Evolutionary conservation across 805 yeast genomes (phyloP).

Genomic region (Lipomyces yamanashiensis): DNA sequence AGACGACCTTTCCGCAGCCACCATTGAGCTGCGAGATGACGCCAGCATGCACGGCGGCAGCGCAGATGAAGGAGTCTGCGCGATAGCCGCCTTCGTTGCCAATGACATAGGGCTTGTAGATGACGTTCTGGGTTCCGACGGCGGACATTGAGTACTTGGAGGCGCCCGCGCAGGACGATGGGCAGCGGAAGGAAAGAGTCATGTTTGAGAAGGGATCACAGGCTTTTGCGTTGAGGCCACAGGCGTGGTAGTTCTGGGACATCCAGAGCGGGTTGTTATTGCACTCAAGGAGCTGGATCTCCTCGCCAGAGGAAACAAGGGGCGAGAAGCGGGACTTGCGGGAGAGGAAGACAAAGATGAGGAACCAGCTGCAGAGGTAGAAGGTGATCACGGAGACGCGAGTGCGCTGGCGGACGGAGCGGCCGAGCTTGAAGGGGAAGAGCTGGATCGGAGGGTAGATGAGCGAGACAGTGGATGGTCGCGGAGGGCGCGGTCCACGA

Average conservation of each 20-base stretch:
- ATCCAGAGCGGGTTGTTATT: constrained; percentile 36
- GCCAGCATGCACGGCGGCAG: constrained; percentile 88
- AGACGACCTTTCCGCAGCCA: constrained; percentile 72
- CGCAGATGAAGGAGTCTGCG: constrained; percentile 88
- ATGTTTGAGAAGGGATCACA: constrained; percentile 57
- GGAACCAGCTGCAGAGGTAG: constrained; percentile 35
- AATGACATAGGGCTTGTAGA: constrained; percentile 71
- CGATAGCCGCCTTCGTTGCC: constrained; percentile 80
- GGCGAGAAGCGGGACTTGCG: constrained; percentile 37
- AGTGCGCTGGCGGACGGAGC: constrained; percentile 30
- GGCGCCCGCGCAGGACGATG: constrained; percentile 81
- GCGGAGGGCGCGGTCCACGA: constrained; percentile 36
- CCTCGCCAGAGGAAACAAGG: constrained; percentile 27
- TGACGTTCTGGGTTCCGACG: constrained; percentile 69
- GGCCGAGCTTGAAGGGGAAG: constrained; percentile 33
- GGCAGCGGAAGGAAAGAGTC: constrained; percentile 71
- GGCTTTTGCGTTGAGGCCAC: constrained; percentile 71
- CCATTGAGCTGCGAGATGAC: constrained; percentile 72
- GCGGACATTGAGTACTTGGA: constrained; percentile 77
- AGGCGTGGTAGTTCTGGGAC: constrained; percentile 49
- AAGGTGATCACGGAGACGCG: constrained; percentile 21
- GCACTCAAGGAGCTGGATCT: constrained; percentile 33
- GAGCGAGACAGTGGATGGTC: constrained; percentile 34
- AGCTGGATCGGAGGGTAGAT: constrained; percentile 34
- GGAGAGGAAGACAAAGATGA: constrained; percentile 34